A percentile compares a stretch with the other conserved stretches of the same genome.
These are phyloP conservation scores for Apodospora peruviana DNA, from an alignment of 495 filamentous ascomycete genomes.

Conservation along the genomic window DNA sequence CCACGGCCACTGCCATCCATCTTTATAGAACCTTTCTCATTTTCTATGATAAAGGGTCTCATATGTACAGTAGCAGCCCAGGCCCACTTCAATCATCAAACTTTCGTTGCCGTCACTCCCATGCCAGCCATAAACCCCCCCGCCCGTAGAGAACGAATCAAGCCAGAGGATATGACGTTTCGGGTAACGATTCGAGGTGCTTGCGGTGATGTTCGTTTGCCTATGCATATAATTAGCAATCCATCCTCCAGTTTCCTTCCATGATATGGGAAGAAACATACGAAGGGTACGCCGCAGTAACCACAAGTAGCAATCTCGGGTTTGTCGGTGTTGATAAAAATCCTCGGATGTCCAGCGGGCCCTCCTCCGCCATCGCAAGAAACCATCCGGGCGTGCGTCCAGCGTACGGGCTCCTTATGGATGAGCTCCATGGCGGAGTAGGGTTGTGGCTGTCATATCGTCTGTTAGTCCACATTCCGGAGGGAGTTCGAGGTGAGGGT, in stretches of 20 bases:
- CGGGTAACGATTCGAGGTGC: slow-evolving; percentile 71
- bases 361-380: slow-evolving; percentile 93
- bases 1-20: no score
- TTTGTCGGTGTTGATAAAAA: slow-evolving; percentile 98
- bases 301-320: slow-evolving; percentile 82
- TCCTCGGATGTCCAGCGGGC: slow-evolving; percentile 80
- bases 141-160: no score
- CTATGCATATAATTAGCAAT: slow-evolving; percentile 37
- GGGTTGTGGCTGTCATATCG: slow-evolving; percentile 78
- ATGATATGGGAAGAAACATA: no score
- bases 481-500: no score
- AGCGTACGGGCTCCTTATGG: slow-evolving; percentile 89
- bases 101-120: background rate
- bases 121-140: no score
- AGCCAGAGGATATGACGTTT: slow-evolving; percentile 65
- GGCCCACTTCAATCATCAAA: no score
- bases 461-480: no score
- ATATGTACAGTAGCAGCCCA: no score
- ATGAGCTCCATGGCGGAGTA: slow-evolving; percentile 90
- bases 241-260: no score
- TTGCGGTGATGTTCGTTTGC: slow-evolving; percentile 81
- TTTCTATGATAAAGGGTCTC: no score
- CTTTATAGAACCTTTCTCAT: no score
- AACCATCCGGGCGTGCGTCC: slow-evolving; percentile 75
- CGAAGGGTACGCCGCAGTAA: slow-evolving; percentile 94